Evolutionary conservation across 306 rosid genomes (phyloP).

Genomic region (Nissolia schottii): DNA sequence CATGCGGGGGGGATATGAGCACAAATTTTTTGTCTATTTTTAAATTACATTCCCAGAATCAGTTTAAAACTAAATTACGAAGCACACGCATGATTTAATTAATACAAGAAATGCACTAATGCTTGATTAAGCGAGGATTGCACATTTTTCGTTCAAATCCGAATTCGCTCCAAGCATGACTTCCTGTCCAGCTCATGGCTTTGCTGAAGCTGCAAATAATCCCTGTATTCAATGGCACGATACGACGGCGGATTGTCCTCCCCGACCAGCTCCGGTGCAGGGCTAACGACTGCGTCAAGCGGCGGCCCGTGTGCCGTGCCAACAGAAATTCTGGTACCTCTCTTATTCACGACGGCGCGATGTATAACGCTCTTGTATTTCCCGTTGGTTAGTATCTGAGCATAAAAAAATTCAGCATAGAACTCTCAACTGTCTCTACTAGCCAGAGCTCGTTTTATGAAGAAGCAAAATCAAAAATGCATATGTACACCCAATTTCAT

Average conservation of each 20-base stretch:
- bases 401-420: too few species aligned
- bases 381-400: too few species aligned
- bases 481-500: too few species aligned
- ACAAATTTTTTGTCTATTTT: too few species aligned
- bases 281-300: constrained; percentile 36
- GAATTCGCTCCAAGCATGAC: constrained; percentile 42
- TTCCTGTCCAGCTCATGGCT: constrained; percentile 27
- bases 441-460: too few species aligned
- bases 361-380: constrained; percentile 60
- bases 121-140: too few species aligned
- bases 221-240: constrained; percentile 37
- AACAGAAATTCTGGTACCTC: constrained; percentile 39
- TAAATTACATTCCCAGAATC: neutral
- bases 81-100: neutral
- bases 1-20: too few species aligned
- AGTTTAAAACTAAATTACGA: neutral
- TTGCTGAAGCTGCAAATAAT: constrained; percentile 41
- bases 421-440: too few species aligned
- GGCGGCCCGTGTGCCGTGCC: constrained; percentile 49
- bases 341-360: constrained; percentile 45
- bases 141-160: constrained; percentile 9
- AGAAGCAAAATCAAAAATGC: too few species aligned
- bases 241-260: constrained; percentile 16
- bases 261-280: constrained; percentile 30
- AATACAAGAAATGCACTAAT: neutral